Conservation (phyloP, 805 yeast species). For the Barnettozyma populi region DNA sequence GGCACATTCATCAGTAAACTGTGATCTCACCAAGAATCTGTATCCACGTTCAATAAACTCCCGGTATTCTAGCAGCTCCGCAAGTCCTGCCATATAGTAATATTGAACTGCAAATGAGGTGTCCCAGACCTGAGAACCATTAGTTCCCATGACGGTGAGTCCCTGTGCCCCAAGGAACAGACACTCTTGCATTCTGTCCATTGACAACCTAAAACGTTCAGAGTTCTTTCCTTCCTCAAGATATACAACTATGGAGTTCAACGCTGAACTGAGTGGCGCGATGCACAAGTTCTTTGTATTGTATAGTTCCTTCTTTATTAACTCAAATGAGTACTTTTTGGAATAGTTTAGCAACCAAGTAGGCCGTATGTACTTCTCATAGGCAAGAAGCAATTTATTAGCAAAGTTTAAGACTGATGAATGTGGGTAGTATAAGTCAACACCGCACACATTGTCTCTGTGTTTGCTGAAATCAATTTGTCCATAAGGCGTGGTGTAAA, state of each 20-base stretch:
- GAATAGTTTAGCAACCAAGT: conserved; percentile 55
- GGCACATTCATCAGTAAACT: conserved; percentile 75
- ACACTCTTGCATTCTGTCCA: conserved; percentile 64
- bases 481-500: conserved; percentile 64
- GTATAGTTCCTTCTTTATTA: conserved; percentile 64
- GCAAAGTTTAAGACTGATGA: conserved; percentile 56
- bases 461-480: conserved; percentile 61
- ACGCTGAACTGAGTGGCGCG: conserved; percentile 91
- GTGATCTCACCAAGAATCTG: conserved; percentile 71
- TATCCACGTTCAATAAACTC: conserved; percentile 61
- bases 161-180: conserved; percentile 87
- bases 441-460: conserved; percentile 83
- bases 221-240: conserved; percentile 69
- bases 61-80: conserved; percentile 59
- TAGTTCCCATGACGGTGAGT: conserved; percentile 91
- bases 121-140: conserved; percentile 98
- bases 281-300: conserved; percentile 82
- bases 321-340: conserved; percentile 48
- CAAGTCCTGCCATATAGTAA: conserved; percentile 71
- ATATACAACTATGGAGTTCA: conserved; percentile 68
- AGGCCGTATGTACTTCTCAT: conserved; percentile 75
- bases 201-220: conserved; percentile 46
- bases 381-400: conserved; percentile 54
- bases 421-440: conserved; percentile 93
- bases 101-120: conserved; percentile 87